Conservation (phyloP, 2,329 filamentous ascomycete species). For the Westerdykella aurantiaca region DNA sequence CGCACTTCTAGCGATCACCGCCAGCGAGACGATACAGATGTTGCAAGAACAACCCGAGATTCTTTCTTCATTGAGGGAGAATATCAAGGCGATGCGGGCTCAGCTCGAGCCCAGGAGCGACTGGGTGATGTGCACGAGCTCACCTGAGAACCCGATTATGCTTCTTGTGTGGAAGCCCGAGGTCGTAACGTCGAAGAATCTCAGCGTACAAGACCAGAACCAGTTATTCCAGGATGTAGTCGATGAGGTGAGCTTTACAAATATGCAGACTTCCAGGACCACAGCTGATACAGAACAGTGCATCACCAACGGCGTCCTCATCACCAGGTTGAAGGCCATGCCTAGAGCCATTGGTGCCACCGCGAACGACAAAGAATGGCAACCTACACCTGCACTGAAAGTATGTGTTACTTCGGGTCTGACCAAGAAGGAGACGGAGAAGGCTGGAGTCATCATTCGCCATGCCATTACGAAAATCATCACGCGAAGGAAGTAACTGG, state of each 20-base stretch:
- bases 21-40: slow-evolving; percentile 81
- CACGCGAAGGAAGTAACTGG: slow-evolving; percentile 44
- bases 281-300: slow-evolving; percentile 48
- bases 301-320: slow-evolving; percentile 80
- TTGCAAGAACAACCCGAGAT: slow-evolving; percentile 84
- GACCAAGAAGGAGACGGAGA: slow-evolving; percentile 92
- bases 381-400: slow-evolving; percentile 76
- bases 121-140: slow-evolving; percentile 79
- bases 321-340: slow-evolving; percentile 77
- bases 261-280: background rate
- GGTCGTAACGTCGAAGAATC: slow-evolving; percentile 63
- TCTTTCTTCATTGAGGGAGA: slow-evolving; percentile 71
- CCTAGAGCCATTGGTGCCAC: slow-evolving; percentile 55
- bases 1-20: slow-evolving; percentile 90
- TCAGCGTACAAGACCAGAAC: slow-evolving; percentile 73
- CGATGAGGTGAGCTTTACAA: slow-evolving; percentile 68
- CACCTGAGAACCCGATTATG: slow-evolving; percentile 79
- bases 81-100: slow-evolving; percentile 75
- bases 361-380: slow-evolving; percentile 62
- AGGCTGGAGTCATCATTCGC: slow-evolving; percentile 78
- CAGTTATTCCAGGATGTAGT: slow-evolving; percentile 80
- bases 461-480: slow-evolving; percentile 94
- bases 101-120: slow-evolving; percentile 91
- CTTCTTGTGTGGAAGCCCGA: slow-evolving; percentile 78
- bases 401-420: slow-evolving; percentile 83